These are phyloP conservation scores for Populus hybrid DNA, from an alignment of 441 rosid genomes.

Conservation along the genomic window DNA sequence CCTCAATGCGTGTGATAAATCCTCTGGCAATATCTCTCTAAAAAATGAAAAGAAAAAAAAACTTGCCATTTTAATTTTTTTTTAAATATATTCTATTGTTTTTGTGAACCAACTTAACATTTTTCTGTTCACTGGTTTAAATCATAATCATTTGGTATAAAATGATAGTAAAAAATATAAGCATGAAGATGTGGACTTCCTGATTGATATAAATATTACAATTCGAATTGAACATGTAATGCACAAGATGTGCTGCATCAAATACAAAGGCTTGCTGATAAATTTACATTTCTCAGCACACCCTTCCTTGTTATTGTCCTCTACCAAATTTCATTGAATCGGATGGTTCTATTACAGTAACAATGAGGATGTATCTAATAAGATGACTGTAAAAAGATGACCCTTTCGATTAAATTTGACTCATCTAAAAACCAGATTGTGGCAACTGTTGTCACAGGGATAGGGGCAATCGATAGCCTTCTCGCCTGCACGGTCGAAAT, in stretches of 20 bases:
- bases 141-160: too few relatives aligned
- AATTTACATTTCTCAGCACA: conserved; percentile 28
- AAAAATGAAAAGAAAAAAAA: too few relatives aligned
- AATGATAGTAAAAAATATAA: too few relatives aligned
- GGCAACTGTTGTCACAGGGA: conserved; percentile 89
- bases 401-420: neutral
- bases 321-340: conserved; percentile 21
- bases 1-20: too few relatives aligned
- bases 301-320: conserved; percentile 24
- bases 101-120: too few relatives aligned
- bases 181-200: too few relatives aligned
- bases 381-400: neutral
- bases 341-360: conserved; percentile 6
- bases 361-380: conserved; percentile 12
- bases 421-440: conserved; percentile 74
- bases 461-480: conserved; percentile 80
- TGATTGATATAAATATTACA: too few relatives aligned
- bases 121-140: neutral
- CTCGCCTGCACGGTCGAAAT: conserved; percentile 61
- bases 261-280: conserved; percentile 14
- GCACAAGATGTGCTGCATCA: neutral
- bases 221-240: too few relatives aligned
- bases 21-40: too few relatives aligned
- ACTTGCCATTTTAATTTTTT: too few relatives aligned
- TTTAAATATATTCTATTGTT: too few relatives aligned